Evolutionary conservation across 1,284 basidiomycete genomes (phyloP), one percentile per base, ranked within the genome.

Genomic region (Cutaneotrichosporon sp.): DNA sequence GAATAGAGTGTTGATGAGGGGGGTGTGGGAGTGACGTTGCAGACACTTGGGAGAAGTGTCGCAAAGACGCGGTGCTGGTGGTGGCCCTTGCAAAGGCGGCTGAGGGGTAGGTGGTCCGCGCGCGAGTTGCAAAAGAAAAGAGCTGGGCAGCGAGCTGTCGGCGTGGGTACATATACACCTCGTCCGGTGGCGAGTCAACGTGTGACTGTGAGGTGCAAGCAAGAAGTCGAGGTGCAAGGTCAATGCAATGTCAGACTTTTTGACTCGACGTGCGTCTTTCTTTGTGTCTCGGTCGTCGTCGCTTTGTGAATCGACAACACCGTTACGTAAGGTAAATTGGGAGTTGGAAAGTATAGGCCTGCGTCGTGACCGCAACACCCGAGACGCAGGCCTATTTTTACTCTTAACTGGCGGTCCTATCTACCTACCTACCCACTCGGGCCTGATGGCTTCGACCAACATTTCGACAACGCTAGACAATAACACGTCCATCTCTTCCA

Each of bases 81-180:
- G 30, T 14, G 49, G 37, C 21, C 45, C 36, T 44, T 46, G 37
- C 42, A 41, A 51, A n/a, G 45, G 44, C 45, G 45, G 43, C 17
- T 9, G 26, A 30, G 5, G 33, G 4, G 20, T 17, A 18, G 33
- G 8, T 17, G 17, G 43, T 17, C 3, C 4, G 43, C 15, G 45
- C 36, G 33, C 18, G 46, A 35, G 38, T 45, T 46, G n/a, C 22
- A 36, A 21, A 39, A 49, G 41, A 36, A 46, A 35, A 33, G 38
- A n/a, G 45, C 18, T 30, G 46, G 22, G 50, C 51, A 38, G 44
- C 39, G 21, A 56, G 41, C 23, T 52, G 12, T 18, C 51, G 30
- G 43, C 56, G 50, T 13, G 38, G 38, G 43, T 36, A 52, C 56
- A 58, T 58, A 55, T 36, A 58, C 52, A 39, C 49, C 54, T 48